A percentile compares a stretch with the other conserved stretches of the same genome.
Conservation (phyloP, 176 grass and related monocot species). For the Paspalum vaginatum region DNA sequence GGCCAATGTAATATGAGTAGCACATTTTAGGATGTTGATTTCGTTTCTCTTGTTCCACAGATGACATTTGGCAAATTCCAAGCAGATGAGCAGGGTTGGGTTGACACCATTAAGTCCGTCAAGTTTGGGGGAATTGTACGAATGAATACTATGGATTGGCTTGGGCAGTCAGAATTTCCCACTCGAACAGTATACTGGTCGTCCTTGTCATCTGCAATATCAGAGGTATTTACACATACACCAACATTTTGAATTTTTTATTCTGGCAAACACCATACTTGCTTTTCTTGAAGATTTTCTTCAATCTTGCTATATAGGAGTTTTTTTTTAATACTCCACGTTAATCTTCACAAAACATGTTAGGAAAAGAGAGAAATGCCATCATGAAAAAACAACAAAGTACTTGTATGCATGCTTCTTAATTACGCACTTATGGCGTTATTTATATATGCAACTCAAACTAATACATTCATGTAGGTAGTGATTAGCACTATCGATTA, state of each 20-base stretch:
- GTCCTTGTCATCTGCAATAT: constrained; percentile 75
- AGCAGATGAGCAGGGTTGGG: constrained; percentile 90
- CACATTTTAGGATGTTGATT: constrained; percentile 26
- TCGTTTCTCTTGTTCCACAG: constrained; percentile 42
- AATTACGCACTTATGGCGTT: too few species aligned
- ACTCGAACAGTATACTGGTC: constrained; percentile 73
- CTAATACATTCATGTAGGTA: too few species aligned
- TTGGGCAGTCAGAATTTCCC: constrained; percentile 81
- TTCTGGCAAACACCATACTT: background rate
- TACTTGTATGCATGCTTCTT: too few species aligned
- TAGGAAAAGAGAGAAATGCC: too few species aligned
- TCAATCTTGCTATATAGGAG: background rate
- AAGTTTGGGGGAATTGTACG: constrained; percentile 59
- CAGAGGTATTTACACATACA: constrained; percentile 56
- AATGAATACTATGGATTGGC: constrained; percentile 95
- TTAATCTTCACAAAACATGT: too few species aligned
- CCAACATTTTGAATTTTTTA: background rate
- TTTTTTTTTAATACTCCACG: background rate
- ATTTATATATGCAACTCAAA: too few species aligned
- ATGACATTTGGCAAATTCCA: constrained; percentile 86
- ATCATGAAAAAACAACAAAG: too few species aligned
- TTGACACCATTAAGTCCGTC: constrained; percentile 90
- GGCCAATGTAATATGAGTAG: background rate
- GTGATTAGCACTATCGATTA: too few species aligned
- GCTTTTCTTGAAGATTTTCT: background rate